Base-by-base conservation (phyloP, 257 asterid genomes). In the Petunia secreta region DNA sequence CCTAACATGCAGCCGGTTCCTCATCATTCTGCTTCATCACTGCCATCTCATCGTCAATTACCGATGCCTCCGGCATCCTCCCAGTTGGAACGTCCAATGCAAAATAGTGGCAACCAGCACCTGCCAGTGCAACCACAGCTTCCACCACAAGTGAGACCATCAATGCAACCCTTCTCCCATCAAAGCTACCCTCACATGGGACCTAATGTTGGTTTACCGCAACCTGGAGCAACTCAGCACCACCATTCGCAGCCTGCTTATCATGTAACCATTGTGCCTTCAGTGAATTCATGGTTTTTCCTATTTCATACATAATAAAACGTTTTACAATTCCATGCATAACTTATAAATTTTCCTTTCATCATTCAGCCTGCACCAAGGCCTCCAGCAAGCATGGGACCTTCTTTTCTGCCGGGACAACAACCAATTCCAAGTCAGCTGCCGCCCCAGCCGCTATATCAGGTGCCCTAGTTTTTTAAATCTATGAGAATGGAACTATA, bases 171-270 rank as follows among this genome's bases (percentile, higher is more conserved):
- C 15, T 93, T 92, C 84, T 83, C 91, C 77, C 98, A 90, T 89
- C 97, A 89, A 87, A 84, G 80, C 80, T 94, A 90, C 84, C 78
- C 90, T 85, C 97, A 92, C 80, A 85, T 87, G 91, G 97, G 97
- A 34, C 86, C 87, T 39, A 91, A 84, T 81, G 39, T 87, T 82
- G 93, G 97, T 80, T 93, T 85, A 81, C 97, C 88, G 82, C 98
- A 93, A 74, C 85, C 93, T 80, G 86, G 91, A 77, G 90, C 91
- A 76, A 89, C 87, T 16, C 99, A 90, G 88, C 77, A 89, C 88
- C 97, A 89, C 82, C 97, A 87, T 89, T 88, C 97, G 6, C 98
- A 92, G 83, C 94, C 91, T 69, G 75, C 86, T 79, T 96, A 88
- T 86, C 97, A 92, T 87, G 98, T 94, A 90, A 91, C 97, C 80